phyloP scores from a whole-genome alignment of 179 eudicot species.

The Nepenthes alata region DNA sequence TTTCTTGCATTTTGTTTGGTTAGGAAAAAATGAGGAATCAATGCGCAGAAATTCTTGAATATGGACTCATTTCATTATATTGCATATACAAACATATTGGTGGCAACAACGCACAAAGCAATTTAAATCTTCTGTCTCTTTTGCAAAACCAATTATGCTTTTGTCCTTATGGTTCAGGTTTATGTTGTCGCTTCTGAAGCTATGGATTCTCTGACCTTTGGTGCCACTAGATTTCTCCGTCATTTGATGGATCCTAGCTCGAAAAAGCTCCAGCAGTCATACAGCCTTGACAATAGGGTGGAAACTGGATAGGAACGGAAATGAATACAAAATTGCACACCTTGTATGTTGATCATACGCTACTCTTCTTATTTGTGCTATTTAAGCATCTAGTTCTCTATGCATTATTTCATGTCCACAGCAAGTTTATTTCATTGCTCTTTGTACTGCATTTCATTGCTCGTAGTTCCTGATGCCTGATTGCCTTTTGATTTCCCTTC shows the following conservation, averaged over 20 bases:
- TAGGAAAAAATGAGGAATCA: neutral
- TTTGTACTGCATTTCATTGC: too few species aligned
- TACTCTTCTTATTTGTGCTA: too few species aligned
- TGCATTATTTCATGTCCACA: too few species aligned
- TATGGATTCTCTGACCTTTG: slow-evolving; percentile 96
- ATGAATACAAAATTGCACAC: too few species aligned
- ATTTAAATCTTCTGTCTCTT: neutral
- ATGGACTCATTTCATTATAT: neutral
- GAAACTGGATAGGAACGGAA: too few species aligned
- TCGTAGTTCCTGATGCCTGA: too few species aligned
- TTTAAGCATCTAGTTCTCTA: too few species aligned
- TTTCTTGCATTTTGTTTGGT: neutral
- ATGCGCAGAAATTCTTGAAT: too few species aligned
- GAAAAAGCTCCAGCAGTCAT: slow-evolving; percentile 76
- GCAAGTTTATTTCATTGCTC: too few species aligned
- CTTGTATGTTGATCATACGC: too few species aligned
- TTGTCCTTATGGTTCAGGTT: slow-evolving; percentile 31
- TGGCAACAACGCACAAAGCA: neutral
- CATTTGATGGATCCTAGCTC: slow-evolving; percentile 99
- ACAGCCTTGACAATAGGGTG: too few species aligned
- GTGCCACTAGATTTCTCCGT: slow-evolving; percentile 88
- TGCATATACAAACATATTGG: neutral
- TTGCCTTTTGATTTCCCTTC: too few species aligned
- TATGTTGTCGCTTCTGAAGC: slow-evolving; percentile 97
- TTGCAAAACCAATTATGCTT: neutral